Conservation (phyloP, 2,329 filamentous ascomycete genomes). For the Cyphellophora attinorum region DNA sequence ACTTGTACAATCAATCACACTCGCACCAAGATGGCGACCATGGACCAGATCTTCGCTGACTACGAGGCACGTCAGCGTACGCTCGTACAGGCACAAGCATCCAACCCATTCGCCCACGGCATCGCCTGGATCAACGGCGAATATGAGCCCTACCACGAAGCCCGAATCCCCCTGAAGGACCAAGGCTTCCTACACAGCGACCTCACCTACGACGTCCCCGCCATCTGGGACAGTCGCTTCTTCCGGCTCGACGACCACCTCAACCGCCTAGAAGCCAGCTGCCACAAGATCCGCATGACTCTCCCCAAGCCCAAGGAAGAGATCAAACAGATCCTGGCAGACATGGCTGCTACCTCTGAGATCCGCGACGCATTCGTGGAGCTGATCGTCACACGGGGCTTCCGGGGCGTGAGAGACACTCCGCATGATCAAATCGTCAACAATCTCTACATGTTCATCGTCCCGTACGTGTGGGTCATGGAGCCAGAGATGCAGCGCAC, state of each 20-base stretch:
- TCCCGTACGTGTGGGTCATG: slow-evolving; percentile 44
- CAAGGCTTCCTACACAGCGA: slow-evolving; percentile 45
- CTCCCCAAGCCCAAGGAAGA: slow-evolving; percentile 32
- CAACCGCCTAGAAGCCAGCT: slow-evolving; percentile 33
- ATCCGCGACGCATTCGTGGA: slow-evolving; percentile 43
- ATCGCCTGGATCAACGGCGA: slow-evolving; percentile 39
- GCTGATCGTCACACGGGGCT: slow-evolving; percentile 41
- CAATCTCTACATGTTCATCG: slow-evolving; percentile 39
- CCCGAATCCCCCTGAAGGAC: slow-evolving; percentile 41
- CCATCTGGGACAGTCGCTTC: slow-evolving; percentile 43
- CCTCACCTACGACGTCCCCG: slow-evolving; percentile 43
- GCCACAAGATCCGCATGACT: slow-evolving; percentile 35
- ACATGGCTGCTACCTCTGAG: slow-evolving; percentile 38
- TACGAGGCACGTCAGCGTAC: slow-evolving; percentile 26
- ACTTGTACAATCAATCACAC: too few species aligned
- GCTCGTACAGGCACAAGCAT: slow-evolving; percentile 23
- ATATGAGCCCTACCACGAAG: slow-evolving; percentile 34
- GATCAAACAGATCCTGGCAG: slow-evolving; percentile 29
- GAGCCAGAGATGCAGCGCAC: slow-evolving; percentile 31
- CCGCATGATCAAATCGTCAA: slow-evolving; percentile 25
- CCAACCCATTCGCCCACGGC: slow-evolving; percentile 32
- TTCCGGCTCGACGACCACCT: slow-evolving; percentile 45
- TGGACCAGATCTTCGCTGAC: slow-evolving; percentile 33
- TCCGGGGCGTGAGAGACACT: slow-evolving; percentile 31
- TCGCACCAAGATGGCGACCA: slow-evolving; percentile 34